Base-by-base conservation (phyloP, 2,329 filamentous ascomycete species). In the Metarhizium humberi region DNA sequence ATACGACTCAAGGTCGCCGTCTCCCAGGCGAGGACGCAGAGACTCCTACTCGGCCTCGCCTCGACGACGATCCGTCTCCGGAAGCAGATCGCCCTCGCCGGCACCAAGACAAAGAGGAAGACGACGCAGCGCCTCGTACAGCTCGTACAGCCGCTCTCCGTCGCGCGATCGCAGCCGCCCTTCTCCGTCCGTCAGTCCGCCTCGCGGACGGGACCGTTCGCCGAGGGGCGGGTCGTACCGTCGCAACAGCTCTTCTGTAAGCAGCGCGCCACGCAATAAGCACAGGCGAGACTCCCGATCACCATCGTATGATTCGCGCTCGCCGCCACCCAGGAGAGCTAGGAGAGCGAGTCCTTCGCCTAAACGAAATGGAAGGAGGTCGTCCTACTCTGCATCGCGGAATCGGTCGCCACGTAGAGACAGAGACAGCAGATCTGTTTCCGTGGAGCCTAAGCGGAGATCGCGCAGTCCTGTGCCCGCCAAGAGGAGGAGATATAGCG, bases 381-480 rank as follows among this genome's bases (percentile, higher is more conserved):
- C 56, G 30, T 64, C 64, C 18, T 55, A 60, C 55, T 64, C 63
- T 10, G 60, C 62, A 32, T 66, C 64, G 16, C 61, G 61, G 14
- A 64, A 58, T 42, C 49, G 52, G 18, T 34, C 36, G 59, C 64
- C 3, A 59, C 60, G 3, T 53, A 50, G 16, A 38, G 49, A 34
- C 32, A 34, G 32, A 34, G 32, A 45, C 61, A 53, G 51, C 8
- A 53, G 51, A 30, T 45, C 52, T 34, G 51, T 40, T n/a, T 52
- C 55, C 20, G 53, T 54, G 18, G 55, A 46, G 47, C 47, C 51
- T 2, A 48, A 53, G 25, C 20, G 48, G 18, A 60, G 53, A 47
- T 55, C 45, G 49, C 61, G 63, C n/a, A 67, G 66, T 34, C 64
- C 66, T 13, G 60, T 60, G 29, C 61, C 64, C 2, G 60, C 42